A percentile compares a stretch with the other conserved stretches of the same genome.
Evolutionary conservation across 495 filamentous ascomycete species (phyloP).

Genomic region (Geoglossum glabrum): DNA sequence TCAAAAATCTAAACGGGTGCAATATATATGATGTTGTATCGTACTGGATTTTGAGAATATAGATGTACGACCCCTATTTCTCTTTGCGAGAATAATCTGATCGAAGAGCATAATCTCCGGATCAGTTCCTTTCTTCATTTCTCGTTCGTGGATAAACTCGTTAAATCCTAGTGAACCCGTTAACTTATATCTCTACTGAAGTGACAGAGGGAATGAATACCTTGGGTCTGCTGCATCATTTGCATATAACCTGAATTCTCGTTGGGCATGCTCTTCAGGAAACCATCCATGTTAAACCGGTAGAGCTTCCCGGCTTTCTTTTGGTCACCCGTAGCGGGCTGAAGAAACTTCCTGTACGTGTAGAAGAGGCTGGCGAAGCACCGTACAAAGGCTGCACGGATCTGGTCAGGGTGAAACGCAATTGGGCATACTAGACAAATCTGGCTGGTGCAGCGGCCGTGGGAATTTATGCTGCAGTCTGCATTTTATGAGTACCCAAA

Average conservation of each 20-base stretch:
- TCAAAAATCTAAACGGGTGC: slow-evolving; percentile 24
- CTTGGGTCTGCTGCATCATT: slow-evolving; percentile 84
- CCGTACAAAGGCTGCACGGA: slow-evolving; percentile 82
- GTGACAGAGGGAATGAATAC: slow-evolving; percentile 20
- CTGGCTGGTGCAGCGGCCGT: slow-evolving; percentile 60
- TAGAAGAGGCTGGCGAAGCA: slow-evolving; percentile 90
- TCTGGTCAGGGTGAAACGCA: slow-evolving; percentile 77
- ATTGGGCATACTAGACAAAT: slow-evolving; percentile 74
- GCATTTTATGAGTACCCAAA: background rate
- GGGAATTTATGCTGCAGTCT: slow-evolving; percentile 56
- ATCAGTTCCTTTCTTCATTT: slow-evolving; percentile 39
- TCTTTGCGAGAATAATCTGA: slow-evolving; percentile 86
- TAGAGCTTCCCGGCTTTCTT: slow-evolving; percentile 76
- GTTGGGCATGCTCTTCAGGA: slow-evolving; percentile 71
- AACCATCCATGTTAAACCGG: slow-evolving; percentile 84
- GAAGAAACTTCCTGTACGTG: slow-evolving; percentile 76
- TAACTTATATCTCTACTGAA: background rate
- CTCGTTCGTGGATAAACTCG: slow-evolving; percentile 88
- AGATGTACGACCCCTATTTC: slow-evolving; percentile 48
- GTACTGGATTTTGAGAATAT: slow-evolving; percentile 21
- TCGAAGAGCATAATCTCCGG: slow-evolving; percentile 77
- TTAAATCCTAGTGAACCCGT: slow-evolving; percentile 46
- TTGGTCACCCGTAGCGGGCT: slow-evolving; percentile 56
- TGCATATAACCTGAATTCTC: slow-evolving; percentile 79
- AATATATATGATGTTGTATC: background rate